Evolutionary conservation across 768 basidiomycete genomes (phyloP), one percentile per base, ranked within the genome.

Genomic region (Boletus sp.): DNA sequence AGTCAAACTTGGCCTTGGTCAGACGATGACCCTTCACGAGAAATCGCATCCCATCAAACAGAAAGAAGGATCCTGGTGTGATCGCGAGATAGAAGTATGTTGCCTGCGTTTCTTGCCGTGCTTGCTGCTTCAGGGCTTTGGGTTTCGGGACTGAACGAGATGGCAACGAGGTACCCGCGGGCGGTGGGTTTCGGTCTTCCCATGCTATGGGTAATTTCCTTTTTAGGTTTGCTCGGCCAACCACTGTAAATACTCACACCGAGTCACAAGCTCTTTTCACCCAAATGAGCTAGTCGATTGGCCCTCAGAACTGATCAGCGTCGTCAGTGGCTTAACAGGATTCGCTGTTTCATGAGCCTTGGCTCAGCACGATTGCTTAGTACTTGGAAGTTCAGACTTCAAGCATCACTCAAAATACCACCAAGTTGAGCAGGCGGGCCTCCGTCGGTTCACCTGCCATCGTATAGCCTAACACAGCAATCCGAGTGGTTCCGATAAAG

Each of bases 401-500:
- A 39, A n/a, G 11, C 32, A 14, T 29, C 44, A 15, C 18, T n/a
- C 45, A 17, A 10, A n/a, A 40, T 33, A 40, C 15, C 20, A 11
- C 39, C 28, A n/a, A n/a, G n/a, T 42, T 14, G 24, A 40, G 8
- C 8, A 12, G 40, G 44, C 52, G 62, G 28, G 49, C 18, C 1
- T 55, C 52, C 50, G 42, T 54, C 35, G 50, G 54, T 20, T 10
- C 33, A 3, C 11, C 9, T 14, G 17, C 50, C 56, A 44, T 57
- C 54, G 52, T 35, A 57, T 57, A 50, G 58, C 60, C 56, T 28
- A 41, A 54, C 61, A 65, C 65, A 67, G 58, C 61, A 53, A 50
- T 37, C 60, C 51, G 58, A 58, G 52, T 58, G 24, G 33, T 47
- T 53, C 64, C 66, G 63, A 67, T 57, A 57, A 54, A 59, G 30